These are phyloP conservation scores for Pestalotiopsis sp. DNA, from an alignment of 2,329 filamentous ascomycete genomes.

Conservation along the genomic window DNA sequence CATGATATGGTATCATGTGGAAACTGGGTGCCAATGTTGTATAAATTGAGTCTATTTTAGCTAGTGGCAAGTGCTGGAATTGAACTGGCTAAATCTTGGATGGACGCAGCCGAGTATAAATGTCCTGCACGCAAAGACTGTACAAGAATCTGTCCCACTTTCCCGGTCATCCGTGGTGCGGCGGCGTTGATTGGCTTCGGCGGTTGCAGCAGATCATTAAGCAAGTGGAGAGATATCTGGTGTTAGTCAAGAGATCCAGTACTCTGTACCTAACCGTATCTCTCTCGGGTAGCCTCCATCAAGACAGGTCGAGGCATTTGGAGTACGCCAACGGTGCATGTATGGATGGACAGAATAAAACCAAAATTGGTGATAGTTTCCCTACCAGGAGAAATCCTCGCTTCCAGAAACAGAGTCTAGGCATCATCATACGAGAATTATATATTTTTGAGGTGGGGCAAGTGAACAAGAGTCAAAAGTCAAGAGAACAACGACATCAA, in stretches of 20 bases:
- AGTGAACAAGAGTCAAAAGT: neutral
- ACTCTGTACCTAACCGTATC: neutral
- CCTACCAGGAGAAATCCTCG: neutral
- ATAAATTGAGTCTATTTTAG: too few relatives aligned
- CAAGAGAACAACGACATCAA: neutral
- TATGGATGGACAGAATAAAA: neutral
- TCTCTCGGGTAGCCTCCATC: neutral
- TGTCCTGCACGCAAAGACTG: neutral
- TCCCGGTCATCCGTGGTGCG: neutral
- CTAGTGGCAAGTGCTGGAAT: neutral
- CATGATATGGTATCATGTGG: too few relatives aligned
- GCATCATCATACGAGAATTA: too few relatives aligned
- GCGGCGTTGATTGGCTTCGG: neutral
- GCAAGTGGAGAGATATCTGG: neutral
- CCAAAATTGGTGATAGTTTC: neutral
- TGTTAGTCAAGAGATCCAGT: neutral
- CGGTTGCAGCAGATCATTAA: neutral
- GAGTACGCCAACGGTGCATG: neutral
- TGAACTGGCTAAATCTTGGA: neutral
- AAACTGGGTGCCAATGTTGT: too few relatives aligned
- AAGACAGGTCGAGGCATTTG: neutral
- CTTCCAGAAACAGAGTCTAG: too few relatives aligned
- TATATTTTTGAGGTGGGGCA: too few relatives aligned
- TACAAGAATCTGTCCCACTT: neutral
- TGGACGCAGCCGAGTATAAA: neutral